A percentile compares a stretch with the other conserved stretches of the same genome.
phyloP scores from a whole-genome alignment of 169 alveolate genomes.

The Blepharisma undulans region DNA sequence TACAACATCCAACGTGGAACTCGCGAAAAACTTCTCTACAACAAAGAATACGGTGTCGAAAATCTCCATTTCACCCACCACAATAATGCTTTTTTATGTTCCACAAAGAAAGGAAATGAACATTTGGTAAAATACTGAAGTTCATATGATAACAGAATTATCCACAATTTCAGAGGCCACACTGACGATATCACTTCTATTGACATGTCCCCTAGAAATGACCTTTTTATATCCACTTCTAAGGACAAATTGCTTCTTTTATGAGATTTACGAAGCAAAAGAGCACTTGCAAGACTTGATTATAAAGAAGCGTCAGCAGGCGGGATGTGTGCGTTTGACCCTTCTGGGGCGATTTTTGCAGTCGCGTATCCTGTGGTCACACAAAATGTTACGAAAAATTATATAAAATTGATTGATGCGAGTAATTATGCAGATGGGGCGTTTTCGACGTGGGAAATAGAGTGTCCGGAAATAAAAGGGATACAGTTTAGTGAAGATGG shows the following conservation, averaged over 20 bases:
- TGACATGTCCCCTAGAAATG: constrained; percentile 29
- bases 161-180: constrained; percentile 41
- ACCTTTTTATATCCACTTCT: background rate
- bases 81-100: constrained; percentile 2
- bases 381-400: constrained; percentile 20
- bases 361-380: constrained; percentile 9
- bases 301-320: background rate
- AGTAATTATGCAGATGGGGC: constrained; percentile 19
- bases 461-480: constrained; percentile 20
- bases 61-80: constrained; percentile 33
- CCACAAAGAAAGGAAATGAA: constrained; percentile 26
- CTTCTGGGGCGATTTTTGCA: constrained; percentile 27
- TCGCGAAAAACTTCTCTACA: constrained; percentile 28
- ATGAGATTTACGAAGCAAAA: constrained; percentile 23
- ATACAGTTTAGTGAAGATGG: constrained; percentile 29
- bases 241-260: constrained; percentile 13
- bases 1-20: constrained; percentile 26
- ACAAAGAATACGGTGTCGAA: constrained; percentile 42
- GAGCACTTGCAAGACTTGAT: background rate
- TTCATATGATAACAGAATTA: constrained; percentile 28
- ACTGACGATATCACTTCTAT: constrained; percentile 1
- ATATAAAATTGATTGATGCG: constrained; percentile 1
- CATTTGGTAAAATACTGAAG: constrained; percentile 35
- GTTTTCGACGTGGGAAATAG: background rate
- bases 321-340: constrained; percentile 39